These are phyloP conservation scores for Penicillium coffeae DNA, from an alignment of 495 filamentous ascomycete genomes.

Conservation along the genomic window DNA sequence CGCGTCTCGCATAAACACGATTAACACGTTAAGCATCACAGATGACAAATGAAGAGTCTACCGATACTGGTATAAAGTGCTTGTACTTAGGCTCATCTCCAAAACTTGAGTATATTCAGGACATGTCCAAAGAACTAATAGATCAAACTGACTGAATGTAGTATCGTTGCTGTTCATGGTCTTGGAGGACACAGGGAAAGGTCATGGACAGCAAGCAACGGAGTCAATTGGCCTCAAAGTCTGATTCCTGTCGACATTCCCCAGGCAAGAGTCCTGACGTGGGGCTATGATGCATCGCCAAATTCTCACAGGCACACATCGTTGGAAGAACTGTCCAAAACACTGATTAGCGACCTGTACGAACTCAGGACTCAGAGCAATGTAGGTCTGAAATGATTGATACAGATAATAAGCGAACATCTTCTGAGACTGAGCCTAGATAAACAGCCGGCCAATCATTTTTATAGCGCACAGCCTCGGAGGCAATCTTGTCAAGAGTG, in stretches of 20 bases:
- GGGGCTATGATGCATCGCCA: constrained; percentile 43
- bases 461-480: constrained; percentile 35
- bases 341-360: constrained; percentile 28
- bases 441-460: constrained; percentile 24
- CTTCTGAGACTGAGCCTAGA: no score
- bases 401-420: no score
- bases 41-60: no score
- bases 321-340: constrained; percentile 25
- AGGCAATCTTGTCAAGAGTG: constrained; percentile 29
- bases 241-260: constrained; percentile 43
- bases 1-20: no score
- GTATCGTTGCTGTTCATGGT: constrained; percentile 29
- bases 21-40: no score
- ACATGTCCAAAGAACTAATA: not conserved
- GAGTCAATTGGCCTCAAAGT: constrained; percentile 45
- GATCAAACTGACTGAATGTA: not conserved
- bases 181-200: constrained; percentile 23
- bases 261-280: constrained; percentile 43
- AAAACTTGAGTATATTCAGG: constrained; percentile 3
- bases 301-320: constrained; percentile 9
- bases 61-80: no score
- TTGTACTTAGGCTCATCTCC: not conserved
- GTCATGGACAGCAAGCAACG: constrained; percentile 37
- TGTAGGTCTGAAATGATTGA: constrained; percentile 10
- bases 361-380: constrained; percentile 15